phyloP scores from a whole-genome alignment of 768 basidiomycete species.

The Trametes elegans region DNA sequence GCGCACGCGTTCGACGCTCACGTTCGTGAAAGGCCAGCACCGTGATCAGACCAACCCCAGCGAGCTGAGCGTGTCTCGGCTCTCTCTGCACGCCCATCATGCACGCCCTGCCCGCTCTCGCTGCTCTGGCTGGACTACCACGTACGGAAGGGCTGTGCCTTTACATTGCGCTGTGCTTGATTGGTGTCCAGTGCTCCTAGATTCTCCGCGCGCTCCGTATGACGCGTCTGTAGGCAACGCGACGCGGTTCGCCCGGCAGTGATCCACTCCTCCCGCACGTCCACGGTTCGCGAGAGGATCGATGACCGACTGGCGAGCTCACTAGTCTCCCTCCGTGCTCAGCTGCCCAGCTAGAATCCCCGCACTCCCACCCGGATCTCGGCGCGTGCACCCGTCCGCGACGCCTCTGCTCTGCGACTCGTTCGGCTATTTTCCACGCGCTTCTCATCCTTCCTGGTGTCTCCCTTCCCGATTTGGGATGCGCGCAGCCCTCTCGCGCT shows the following conservation, averaged over 20 bases:
- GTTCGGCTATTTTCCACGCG: conserved; percentile 2
- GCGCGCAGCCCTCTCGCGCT: neutral
- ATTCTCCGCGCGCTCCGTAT: neutral
- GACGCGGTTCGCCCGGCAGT: neutral
- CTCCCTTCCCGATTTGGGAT: conserved; percentile 14
- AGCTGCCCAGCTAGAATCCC: no score
- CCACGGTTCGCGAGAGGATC: neutral
- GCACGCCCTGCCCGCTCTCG: neutral
- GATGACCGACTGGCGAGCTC: neutral
- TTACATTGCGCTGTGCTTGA: no score
- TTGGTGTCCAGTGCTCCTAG: neutral
- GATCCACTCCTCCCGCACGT: neutral
- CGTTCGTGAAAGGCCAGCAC: conserved; percentile 9
- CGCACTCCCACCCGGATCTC: neutral
- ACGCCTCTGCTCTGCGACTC: neutral
- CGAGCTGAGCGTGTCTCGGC: neutral
- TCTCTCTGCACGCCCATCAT: neutral
- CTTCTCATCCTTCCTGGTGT: conserved; percentile 11
- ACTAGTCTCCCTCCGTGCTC: neutral
- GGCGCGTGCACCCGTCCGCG: neutral
- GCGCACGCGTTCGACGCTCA: conserved; percentile 12
- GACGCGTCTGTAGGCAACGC: conserved; percentile 1
- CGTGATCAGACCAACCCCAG: neutral
- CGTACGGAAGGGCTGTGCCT: neutral
- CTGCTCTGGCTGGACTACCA: neutral